Conservation (phyloP, 345 rosid genomes). For the Acer yangbiense region DNA sequence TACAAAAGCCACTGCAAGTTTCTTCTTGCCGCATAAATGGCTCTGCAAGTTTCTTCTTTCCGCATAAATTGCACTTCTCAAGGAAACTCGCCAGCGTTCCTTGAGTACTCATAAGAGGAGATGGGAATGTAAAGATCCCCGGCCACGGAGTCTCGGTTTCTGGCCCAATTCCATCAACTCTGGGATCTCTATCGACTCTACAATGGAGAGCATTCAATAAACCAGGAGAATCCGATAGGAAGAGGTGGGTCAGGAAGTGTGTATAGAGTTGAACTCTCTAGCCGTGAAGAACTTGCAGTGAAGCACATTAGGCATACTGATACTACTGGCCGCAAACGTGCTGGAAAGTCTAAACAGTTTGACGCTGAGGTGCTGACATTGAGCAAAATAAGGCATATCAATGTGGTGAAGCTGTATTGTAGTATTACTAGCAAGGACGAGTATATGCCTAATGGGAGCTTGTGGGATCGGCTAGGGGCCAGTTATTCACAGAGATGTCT, state of each 20-base stretch:
- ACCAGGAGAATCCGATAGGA: conserved; percentile 82
- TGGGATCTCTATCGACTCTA: too few species aligned
- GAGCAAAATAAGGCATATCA: conserved; percentile 91
- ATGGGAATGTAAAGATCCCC: too few species aligned
- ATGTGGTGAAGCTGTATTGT: conserved; percentile 91
- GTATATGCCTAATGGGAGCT: conserved; percentile 87
- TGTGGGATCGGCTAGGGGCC: conserved; percentile 66
- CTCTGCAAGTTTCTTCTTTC: too few species aligned
- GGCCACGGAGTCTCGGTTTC: too few species aligned
- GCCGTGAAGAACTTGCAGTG: conserved; percentile 79
- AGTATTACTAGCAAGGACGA: conserved; percentile 93
- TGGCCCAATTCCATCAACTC: too few species aligned
- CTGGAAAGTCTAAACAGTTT: conserved; percentile 57
- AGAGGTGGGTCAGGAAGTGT: conserved; percentile 90
- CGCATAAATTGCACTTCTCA: too few species aligned
- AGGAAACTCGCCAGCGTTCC: too few species aligned
- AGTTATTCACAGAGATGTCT: too few species aligned
- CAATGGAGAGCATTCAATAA: conserved; percentile 48
- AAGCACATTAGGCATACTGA: conserved; percentile 68
- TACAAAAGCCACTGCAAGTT: too few species aligned
- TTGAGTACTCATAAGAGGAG: too few species aligned
- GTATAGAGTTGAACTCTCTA: conserved; percentile 62
- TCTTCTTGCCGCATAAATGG: too few species aligned
- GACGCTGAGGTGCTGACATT: conserved; percentile 81
- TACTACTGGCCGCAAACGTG: conserved; percentile 30